A percentile compares a stretch with the other conserved stretches of the same genome.
These are phyloP conservation scores for Diaporthe citri DNA, from an alignment of 2,329 filamentous ascomycete genomes.

Conservation along the genomic window DNA sequence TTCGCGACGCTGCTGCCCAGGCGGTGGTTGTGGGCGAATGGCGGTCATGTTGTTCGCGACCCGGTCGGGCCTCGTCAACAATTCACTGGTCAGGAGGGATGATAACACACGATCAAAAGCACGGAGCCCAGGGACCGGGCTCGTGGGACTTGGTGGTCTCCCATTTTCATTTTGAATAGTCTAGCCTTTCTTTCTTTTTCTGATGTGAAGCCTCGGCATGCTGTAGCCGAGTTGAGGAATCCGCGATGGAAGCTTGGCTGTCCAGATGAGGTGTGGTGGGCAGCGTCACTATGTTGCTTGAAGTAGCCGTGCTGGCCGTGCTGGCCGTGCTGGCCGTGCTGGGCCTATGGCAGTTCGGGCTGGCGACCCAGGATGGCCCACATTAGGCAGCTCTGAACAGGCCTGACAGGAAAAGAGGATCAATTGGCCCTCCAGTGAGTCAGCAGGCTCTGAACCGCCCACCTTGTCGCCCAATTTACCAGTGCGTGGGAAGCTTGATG, in stretches of 20 bases:
- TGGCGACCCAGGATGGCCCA: not conserved
- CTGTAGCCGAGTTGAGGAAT: not conserved
- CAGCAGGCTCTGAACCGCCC: conserved; percentile 11
- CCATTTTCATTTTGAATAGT: not conserved
- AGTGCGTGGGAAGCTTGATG: too few relatives aligned
- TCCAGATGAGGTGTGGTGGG: conserved; percentile 8
- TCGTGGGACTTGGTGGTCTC: not conserved
- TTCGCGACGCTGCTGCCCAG: not conserved
- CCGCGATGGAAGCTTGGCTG: conserved; percentile 19
- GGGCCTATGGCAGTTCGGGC: not conserved
- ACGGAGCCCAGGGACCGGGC: not conserved
- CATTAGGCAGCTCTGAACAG: conserved; percentile 1
- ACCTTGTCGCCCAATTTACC: not conserved
- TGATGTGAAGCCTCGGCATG: not conserved
- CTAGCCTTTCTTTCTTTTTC: not conserved
- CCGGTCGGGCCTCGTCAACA: not conserved
- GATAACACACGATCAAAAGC: not conserved
- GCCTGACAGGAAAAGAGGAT: not conserved
- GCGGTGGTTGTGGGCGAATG: not conserved
- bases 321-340: not conserved
- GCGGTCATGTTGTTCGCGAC: conserved; percentile 5
- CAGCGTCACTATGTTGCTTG: not conserved
- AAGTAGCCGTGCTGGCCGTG: not conserved
- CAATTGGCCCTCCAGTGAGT: not conserved
- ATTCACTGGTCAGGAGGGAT: not conserved